Conservation (phyloP, 129 eudicot genomes). For the Pseudognaphalium luteoalbum region DNA sequence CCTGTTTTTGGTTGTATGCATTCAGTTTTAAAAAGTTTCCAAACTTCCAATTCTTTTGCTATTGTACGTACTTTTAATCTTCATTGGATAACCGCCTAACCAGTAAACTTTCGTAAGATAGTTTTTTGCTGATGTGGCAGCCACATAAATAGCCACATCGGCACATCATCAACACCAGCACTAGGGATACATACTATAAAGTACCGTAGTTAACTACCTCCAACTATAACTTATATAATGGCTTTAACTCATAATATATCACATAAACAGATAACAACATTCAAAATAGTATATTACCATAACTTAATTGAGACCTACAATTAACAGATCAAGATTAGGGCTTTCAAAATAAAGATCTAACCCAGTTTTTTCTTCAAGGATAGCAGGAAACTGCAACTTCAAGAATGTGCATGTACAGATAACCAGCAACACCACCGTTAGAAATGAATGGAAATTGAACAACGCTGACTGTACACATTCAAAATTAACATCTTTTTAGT, state of each 20-base stretch:
- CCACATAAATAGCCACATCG: neutral
- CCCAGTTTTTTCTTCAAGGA: slow-evolving; percentile 97
- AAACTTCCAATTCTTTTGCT: neutral
- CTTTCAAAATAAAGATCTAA: neutral
- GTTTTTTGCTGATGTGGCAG: neutral
- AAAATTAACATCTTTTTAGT: neutral
- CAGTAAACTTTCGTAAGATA: neutral
- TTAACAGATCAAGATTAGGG: neutral
- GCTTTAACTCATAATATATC: too few relatives aligned
- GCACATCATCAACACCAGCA: neutral
- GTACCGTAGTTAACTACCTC: too few relatives aligned
- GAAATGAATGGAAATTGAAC: slow-evolving; percentile 92
- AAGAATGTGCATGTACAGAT: slow-evolving; percentile 91
- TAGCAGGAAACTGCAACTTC: slow-evolving; percentile 91
- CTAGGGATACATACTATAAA: neutral
- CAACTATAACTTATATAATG: too few relatives aligned
- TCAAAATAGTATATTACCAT: too few relatives aligned
- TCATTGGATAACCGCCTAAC: neutral
- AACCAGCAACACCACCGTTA: slow-evolving; percentile 81
- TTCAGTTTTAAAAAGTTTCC: neutral
- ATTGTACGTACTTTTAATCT: neutral
- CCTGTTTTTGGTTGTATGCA: neutral
- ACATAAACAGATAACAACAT: neutral
- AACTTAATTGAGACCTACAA: neutral
- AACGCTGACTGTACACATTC: slow-evolving; percentile 66